These are phyloP conservation scores for Polyporus tsugae DNA, from an alignment of 1,284 basidiomycete genomes.

Conservation along the genomic window DNA sequence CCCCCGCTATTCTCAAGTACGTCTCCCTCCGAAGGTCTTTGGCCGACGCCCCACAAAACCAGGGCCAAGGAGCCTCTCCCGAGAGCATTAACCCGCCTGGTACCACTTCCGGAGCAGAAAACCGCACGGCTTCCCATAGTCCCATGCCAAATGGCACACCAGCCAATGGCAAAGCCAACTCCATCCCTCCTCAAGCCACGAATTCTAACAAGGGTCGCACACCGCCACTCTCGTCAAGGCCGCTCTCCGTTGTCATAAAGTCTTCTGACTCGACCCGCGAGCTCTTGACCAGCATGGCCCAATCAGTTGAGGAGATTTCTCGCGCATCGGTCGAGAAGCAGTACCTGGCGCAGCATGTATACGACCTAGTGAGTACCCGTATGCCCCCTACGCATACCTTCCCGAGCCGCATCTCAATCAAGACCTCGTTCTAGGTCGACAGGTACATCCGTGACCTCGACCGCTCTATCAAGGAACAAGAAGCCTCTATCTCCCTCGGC, in stretches of 20 bases:
- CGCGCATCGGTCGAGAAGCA: constrained; percentile 77
- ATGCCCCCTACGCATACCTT: not conserved
- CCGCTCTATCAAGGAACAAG: constrained; percentile 78
- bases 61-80: not conserved
- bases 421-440: constrained; percentile 54
- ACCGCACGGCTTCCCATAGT: not conserved
- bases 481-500: constrained; percentile 63
- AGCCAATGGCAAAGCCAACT: constrained; percentile 10
- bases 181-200: constrained; percentile 6
- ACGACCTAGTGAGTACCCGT: constrained; percentile 62
- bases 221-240: not conserved
- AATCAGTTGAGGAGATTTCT: constrained; percentile 65
- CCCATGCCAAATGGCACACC: constrained; percentile 15
- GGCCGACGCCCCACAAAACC: constrained; percentile 11
- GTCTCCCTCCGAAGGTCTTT: constrained; percentile 34
- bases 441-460: constrained; percentile 78
- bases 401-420: constrained; percentile 15
- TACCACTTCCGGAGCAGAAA: not conserved
- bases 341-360: constrained; percentile 71
- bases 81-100: not conserved
- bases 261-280: constrained; percentile 52
- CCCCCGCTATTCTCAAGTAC: constrained; percentile 38
- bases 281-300: constrained; percentile 64
- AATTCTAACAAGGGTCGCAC: constrained; percentile 16
- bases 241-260: constrained; percentile 19